A percentile compares a stretch with the other conserved stretches of the same genome.
These are phyloP conservation scores for Picochlorum sp. DNA, from an alignment of 139 green algal genomes.

Conservation along the genomic window DNA sequence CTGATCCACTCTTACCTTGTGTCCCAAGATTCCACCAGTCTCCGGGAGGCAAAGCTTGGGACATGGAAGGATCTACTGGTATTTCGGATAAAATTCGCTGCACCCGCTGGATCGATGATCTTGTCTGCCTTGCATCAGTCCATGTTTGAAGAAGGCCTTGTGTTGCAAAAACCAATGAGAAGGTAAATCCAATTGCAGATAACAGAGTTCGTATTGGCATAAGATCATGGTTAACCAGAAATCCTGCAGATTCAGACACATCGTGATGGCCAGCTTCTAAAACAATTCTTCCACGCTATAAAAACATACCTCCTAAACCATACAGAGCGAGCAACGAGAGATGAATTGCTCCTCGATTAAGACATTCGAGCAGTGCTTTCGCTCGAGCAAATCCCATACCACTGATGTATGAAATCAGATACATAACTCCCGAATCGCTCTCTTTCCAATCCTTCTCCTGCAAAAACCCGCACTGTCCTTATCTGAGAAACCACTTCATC, in stretches of 20 bases:
- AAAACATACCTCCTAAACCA: constrained; percentile 43
- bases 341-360: constrained; percentile 64
- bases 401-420: constrained; percentile 38
- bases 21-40: constrained; percentile 63
- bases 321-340: constrained; percentile 70
- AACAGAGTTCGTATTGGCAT: constrained; percentile 72
- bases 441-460: constrained; percentile 72
- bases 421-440: constrained; percentile 69
- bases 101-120: constrained; percentile 47
- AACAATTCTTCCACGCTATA: constrained; percentile 4
- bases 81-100: constrained; percentile 37
- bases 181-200: constrained; percentile 84
- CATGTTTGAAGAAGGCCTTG: constrained; percentile 68
- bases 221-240: constrained; percentile 52
- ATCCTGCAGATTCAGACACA: constrained; percentile 15
- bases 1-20: constrained; percentile 1
- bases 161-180: constrained; percentile 75
- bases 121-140: constrained; percentile 51
- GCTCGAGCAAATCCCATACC: constrained; percentile 63
- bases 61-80: constrained; percentile 66
- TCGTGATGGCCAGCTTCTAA: neutral
- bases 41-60: constrained; percentile 61
- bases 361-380: constrained; percentile 61
- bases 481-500: constrained; percentile 48
- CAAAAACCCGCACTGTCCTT: constrained; percentile 65